phyloP scores from a whole-genome alignment of 257 asterid genomes.

The Fraxinus pennsylvanica region DNA sequence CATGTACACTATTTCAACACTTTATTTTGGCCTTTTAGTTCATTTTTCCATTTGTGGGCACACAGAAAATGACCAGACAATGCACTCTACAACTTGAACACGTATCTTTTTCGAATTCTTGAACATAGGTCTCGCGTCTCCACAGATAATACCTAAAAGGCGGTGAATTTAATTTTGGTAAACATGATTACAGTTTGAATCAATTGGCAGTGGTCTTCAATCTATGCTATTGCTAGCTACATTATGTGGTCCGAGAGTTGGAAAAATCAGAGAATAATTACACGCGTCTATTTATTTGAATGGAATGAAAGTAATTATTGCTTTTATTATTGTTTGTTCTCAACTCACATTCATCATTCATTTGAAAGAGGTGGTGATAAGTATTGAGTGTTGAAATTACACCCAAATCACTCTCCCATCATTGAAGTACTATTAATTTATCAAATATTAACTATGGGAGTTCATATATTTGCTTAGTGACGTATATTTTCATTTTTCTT shows the following conservation, averaged over 20 bases:
- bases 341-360: not conserved
- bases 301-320: too few relatives aligned
- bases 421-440: too few relatives aligned
- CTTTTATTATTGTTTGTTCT: too few relatives aligned
- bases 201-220: not conserved
- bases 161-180: not conserved
- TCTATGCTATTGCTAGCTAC: not conserved
- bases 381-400: too few relatives aligned
- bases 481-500: too few relatives aligned
- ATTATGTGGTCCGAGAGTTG: not conserved
- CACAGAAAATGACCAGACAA: not conserved
- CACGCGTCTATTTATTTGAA: too few relatives aligned
- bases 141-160: not conserved
- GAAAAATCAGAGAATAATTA: not conserved
- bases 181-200: not conserved
- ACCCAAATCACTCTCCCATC: too few relatives aligned
- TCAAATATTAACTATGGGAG: too few relatives aligned
- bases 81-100: not conserved
- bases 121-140: not conserved
- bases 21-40: conserved; percentile 8
- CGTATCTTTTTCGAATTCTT: not conserved
- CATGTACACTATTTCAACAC: not conserved
- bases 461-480: too few relatives aligned
- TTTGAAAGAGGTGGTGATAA: too few relatives aligned
- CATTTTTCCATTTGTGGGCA: conserved; percentile 11